Evolutionary conservation across 306 rosid genomes (phyloP), one percentile per base, ranked within the genome.

Genomic region (Dicorynia guianensis): DNA sequence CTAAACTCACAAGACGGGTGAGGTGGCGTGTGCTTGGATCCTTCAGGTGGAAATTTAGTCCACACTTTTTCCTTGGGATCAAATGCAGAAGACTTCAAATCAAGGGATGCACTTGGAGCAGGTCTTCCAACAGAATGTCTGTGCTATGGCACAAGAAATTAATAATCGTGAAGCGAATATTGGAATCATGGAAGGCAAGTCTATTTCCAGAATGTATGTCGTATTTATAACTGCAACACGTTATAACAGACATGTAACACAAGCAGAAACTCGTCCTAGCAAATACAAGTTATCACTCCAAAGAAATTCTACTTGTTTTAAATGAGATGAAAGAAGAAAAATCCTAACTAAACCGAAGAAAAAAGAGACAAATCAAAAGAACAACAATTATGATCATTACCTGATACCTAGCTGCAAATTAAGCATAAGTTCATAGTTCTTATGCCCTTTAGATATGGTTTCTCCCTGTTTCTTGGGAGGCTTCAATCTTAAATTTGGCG

Each of bases 61-160:
- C 99, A 96, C 5, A 93, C 90, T 84, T 96, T 96, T 71, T 96
- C 98, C 80, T 75, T 90, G 11, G 98, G 97, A 85, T 96, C 98
- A 60, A 96, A 96, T 56, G 97, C 98, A 33, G 99, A 96, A 55
- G 87, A 6, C 85, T 87, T 93, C 73, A 96, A 82, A 79, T 96
- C 99, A 80, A 91, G 96, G 54, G 97, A 85, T 40, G 93, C 79
- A 56, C 85, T 83, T 80, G 99, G 99, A 84, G 97, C 99, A 44
- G 99, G 99, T 89, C 98, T 88, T 80, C 98, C 99, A 78, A 96
- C 96, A 68, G 99, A 88, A 89, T 96, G 99, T 83, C 99, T 95
- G 96, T 74, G 91, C 94, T 89, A 91, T 87, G 91, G 91, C 90
- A 82, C 89, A 80, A 79, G 60, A 80, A 83, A 90, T 82, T 85